Conservation (phyloP, 352 stramenopile species). For the Pythium dissimile region DNA sequence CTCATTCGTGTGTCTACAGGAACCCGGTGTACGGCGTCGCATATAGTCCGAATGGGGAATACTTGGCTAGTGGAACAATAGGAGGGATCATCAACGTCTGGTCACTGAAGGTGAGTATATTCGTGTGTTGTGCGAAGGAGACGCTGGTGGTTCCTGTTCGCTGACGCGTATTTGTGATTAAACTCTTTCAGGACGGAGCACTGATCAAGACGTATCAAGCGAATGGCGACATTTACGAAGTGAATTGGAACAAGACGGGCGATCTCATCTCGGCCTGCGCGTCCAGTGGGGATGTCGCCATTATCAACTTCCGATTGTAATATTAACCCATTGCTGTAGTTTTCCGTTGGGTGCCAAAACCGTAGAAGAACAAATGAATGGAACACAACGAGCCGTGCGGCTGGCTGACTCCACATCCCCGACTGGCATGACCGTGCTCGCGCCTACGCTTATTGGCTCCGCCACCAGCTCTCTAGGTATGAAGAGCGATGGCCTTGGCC, state of each 20-base stretch:
- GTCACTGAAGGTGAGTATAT: conserved; percentile 85
- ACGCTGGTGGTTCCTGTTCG: neutral
- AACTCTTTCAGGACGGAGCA: conserved; percentile 57
- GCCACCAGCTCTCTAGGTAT: neutral
- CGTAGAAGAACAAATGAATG: conserved; percentile 9
- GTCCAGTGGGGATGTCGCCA: conserved; percentile 81
- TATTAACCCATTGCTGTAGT: conserved; percentile 56
- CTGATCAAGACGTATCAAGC: conserved; percentile 88
- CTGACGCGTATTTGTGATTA: conserved; percentile 17
- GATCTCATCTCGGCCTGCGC: conserved; percentile 84
- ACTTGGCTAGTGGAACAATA: conserved; percentile 96
- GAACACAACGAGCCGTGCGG: conserved; percentile 2
- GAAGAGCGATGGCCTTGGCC: conserved; percentile 16
- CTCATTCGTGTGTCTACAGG: conserved; percentile 23
- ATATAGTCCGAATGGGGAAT: conserved; percentile 89
- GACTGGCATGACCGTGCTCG: no score
- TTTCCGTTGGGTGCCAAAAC: conserved; percentile 7
- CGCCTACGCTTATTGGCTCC: neutral
- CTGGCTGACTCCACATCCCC: no score
- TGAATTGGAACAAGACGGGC: conserved; percentile 95
- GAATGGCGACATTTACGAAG: conserved; percentile 98
- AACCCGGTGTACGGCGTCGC: conserved; percentile 86
- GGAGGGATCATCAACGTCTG: conserved; percentile 97
- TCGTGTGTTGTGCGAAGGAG: neutral
- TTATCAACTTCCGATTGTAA: conserved; percentile 91